phyloP scores from a whole-genome alignment of 768 basidiomycete genomes.

The Suillus sp. region DNA sequence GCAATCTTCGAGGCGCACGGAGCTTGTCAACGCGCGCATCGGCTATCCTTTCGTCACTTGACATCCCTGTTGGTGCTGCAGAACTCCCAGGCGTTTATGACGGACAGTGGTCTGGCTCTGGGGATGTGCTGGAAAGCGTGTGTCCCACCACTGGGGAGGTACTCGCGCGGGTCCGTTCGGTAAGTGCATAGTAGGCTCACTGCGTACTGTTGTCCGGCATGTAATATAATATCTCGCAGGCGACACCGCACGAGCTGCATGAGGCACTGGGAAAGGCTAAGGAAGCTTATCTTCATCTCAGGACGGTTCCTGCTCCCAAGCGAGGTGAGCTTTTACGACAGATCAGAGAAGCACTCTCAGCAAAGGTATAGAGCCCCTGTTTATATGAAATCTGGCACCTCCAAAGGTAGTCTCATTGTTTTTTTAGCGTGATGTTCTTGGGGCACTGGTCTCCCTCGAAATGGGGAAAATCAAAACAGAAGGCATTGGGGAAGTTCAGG shows the following conservation, averaged over 20 bases:
- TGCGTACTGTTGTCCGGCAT: constrained; percentile 8
- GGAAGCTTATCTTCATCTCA: constrained; percentile 71
- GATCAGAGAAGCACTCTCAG: constrained; percentile 77
- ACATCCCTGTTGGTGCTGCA: constrained; percentile 52
- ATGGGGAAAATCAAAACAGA: constrained; percentile 93
- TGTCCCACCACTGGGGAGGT: constrained; percentile 91
- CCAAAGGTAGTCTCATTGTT: constrained; percentile 16
- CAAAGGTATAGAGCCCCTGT: constrained; percentile 54
- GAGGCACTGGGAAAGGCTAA: constrained; percentile 66
- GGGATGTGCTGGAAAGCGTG: constrained; percentile 65
- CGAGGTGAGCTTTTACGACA: constrained; percentile 89
- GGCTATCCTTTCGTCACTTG: constrained; percentile 61
- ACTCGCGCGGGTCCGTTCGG: constrained; percentile 73
- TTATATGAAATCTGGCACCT: not conserved
- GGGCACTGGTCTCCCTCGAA: constrained; percentile 81
- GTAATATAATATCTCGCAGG: constrained; percentile 40
- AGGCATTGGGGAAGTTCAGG: constrained; percentile 92
- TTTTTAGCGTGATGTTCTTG: constrained; percentile 70
- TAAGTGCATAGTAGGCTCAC: constrained; percentile 35
- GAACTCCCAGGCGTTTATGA: constrained; percentile 80
- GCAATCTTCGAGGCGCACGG: constrained; percentile 16
- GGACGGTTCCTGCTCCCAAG: constrained; percentile 81
- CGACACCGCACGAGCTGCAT: constrained; percentile 73
- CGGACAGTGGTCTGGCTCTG: constrained; percentile 77
- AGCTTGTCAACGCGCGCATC: constrained; percentile 72